Conservation (phyloP, 352 stramenopile genomes). For the Phytophthora sp. region DNA sequence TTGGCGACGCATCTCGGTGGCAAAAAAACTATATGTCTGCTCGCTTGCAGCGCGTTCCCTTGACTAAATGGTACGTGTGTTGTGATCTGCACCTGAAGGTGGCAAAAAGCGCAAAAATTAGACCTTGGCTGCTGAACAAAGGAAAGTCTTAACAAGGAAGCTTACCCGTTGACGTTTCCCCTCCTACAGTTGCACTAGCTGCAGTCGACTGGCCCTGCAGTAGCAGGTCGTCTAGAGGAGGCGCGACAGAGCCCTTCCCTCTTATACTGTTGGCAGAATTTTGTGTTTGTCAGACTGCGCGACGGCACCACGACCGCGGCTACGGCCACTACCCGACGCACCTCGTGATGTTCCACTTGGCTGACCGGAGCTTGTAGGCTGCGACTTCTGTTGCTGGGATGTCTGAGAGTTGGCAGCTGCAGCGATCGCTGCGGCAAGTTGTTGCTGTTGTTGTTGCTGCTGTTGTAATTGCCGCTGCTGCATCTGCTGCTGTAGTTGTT, state of each 20-base stretch:
- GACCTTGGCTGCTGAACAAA: not conserved
- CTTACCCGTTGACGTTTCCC: constrained; percentile 17
- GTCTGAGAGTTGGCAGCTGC: constrained; percentile 37
- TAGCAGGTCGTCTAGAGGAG: constrained; percentile 43
- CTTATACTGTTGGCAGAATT: constrained; percentile 40
- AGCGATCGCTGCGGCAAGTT: constrained; percentile 45
- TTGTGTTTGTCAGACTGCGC: constrained; percentile 30
- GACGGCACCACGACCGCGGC: constrained; percentile 14
- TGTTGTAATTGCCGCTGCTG: constrained; percentile 50
- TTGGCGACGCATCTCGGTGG: not conserved
- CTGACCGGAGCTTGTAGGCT: constrained; percentile 17
- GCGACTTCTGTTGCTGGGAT: constrained; percentile 37
- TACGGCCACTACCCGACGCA: constrained; percentile 23
- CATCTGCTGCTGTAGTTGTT: constrained; percentile 54
- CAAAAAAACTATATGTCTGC: constrained; percentile 34
- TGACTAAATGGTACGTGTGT: constrained; percentile 32
- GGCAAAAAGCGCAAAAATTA: constrained; percentile 5
- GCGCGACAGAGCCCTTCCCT: constrained; percentile 18
- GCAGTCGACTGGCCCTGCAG: constrained; percentile 16
- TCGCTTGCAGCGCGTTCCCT: constrained; percentile 5
- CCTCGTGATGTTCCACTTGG: constrained; percentile 31
- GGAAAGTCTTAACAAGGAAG: not conserved
- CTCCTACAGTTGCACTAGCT: constrained; percentile 8
- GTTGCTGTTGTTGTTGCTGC: constrained; percentile 52
- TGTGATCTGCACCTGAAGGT: constrained; percentile 18